Evolutionary conservation across 2,329 filamentous ascomycete genomes (phyloP).

Genomic region (Paraphoma sp.): DNA sequence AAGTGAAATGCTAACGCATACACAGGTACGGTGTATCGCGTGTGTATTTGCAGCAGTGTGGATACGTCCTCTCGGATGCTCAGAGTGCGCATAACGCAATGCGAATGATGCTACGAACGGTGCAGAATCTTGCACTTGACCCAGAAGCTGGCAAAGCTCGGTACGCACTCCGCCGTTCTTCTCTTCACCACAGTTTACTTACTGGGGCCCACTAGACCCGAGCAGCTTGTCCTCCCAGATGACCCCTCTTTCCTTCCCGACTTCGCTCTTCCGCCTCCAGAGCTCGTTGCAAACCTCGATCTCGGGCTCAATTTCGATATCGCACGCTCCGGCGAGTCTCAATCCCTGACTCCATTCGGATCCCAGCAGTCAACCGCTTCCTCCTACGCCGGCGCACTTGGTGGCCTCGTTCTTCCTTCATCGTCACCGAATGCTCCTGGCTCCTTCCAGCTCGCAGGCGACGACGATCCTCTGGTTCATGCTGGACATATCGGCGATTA

Average conservation of each 20-base stretch:
- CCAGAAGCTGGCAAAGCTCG: constrained; percentile 72
- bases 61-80: constrained; percentile 82
- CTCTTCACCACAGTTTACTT: neutral
- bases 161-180: constrained; percentile 57
- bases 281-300: constrained; percentile 57
- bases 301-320: constrained; percentile 44
- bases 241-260: constrained; percentile 82
- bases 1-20: constrained; percentile 15
- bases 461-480: constrained; percentile 44
- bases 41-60: constrained; percentile 86
- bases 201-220: constrained; percentile 61
- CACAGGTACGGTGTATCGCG: constrained; percentile 72
- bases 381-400: constrained; percentile 25
- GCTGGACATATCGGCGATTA: constrained; percentile 42
- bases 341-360: constrained; percentile 46
- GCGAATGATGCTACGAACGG: constrained; percentile 67
- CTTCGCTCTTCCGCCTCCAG: constrained; percentile 65
- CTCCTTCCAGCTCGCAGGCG: constrained; percentile 51
- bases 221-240: constrained; percentile 78
- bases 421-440: constrained; percentile 53
- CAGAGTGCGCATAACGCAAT: constrained; percentile 78
- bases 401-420: constrained; percentile 55
- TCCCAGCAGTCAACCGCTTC: constrained; percentile 32
- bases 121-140: constrained; percentile 69
- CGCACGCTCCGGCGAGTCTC: constrained; percentile 42